A percentile compares a stretch with the other conserved stretches of the same genome.
Conservation (phyloP, 1,139 yeast species). For the Yamadazyma taylorii region DNA sequence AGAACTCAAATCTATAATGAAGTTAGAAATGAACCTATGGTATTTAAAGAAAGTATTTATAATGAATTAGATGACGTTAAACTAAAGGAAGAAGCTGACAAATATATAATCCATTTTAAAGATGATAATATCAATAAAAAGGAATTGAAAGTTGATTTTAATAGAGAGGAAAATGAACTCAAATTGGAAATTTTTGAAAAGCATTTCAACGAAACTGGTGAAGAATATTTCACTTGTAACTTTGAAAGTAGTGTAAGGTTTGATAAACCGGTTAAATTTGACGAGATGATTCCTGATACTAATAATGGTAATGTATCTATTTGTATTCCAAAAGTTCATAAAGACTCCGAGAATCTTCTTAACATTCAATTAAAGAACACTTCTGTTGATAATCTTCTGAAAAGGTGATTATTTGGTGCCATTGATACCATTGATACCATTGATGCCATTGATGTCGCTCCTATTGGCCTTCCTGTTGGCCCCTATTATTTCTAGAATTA, state of each 20-base stretch:
- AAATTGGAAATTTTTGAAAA: constrained; percentile 19
- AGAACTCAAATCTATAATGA: constrained; percentile 18
- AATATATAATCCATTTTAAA: constrained; percentile 22
- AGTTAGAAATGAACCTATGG: constrained; percentile 15
- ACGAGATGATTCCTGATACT: constrained; percentile 23
- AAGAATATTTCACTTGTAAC: constrained; percentile 18
- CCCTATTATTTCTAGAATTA: too few relatives aligned
- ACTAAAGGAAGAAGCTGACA: constrained; percentile 24
- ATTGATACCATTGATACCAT: too few relatives aligned
- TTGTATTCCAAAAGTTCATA: constrained; percentile 25
- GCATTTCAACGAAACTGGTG: constrained; percentile 16
- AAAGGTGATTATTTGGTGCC: constrained; percentile 1
- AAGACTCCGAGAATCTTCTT: constrained; percentile 21
- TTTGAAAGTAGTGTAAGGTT: constrained; percentile 25
- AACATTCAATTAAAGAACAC: constrained; percentile 19
- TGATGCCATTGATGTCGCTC: too few relatives aligned
- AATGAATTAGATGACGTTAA: constrained; percentile 23
- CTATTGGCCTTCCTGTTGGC: too few relatives aligned
- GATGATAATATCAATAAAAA: constrained; percentile 22
- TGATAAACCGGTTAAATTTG: constrained; percentile 24
- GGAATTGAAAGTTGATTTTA: constrained; percentile 26
- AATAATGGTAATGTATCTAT: constrained; percentile 21
- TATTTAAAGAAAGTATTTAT: constrained; percentile 18
- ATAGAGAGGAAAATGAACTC: constrained; percentile 25
- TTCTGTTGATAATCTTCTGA: constrained; percentile 16